Conservation (phyloP, 2,329 filamentous ascomycete genomes). For the Leptographium lundbergii region DNA sequence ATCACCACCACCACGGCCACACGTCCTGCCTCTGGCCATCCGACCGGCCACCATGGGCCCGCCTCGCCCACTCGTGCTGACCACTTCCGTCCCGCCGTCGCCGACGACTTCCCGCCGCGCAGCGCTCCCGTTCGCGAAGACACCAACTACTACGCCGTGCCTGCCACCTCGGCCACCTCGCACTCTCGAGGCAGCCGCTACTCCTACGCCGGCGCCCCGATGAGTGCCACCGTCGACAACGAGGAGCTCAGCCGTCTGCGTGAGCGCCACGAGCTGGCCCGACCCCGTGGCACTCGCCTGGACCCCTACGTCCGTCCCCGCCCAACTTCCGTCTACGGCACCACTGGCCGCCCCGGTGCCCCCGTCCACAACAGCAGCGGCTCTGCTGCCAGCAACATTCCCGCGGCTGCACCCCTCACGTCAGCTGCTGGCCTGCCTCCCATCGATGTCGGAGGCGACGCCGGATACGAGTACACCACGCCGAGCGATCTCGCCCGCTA, state of each 20-base stretch:
- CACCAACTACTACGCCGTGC: constrained; percentile 38
- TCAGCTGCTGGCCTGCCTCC: constrained; percentile 1
- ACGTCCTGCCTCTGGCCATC: constrained; percentile 10
- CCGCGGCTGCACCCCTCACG: background rate
- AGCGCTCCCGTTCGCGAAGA: constrained; percentile 37
- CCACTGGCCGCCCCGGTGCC: constrained; percentile 20
- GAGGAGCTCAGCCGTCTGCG: constrained; percentile 38
- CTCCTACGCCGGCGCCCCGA: constrained; percentile 19
- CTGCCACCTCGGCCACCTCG: constrained; percentile 37
- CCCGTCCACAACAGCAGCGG: background rate
- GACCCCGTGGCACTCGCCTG: constrained; percentile 22
- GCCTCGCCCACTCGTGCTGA: constrained; percentile 25
- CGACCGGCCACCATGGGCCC: background rate
- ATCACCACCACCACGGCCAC: constrained; percentile 38
- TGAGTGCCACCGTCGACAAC: constrained; percentile 24
- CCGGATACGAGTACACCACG: constrained; percentile 50
- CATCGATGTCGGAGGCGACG: constrained; percentile 41
- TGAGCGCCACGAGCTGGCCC: constrained; percentile 31
- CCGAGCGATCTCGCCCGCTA: constrained; percentile 49
- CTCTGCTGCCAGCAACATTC: constrained; percentile 12
- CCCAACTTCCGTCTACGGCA: constrained; percentile 32
- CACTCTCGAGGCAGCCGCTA: constrained; percentile 33
- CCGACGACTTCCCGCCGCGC: constrained; percentile 35
- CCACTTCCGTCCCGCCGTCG: constrained; percentile 17
- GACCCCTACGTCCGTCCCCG: constrained; percentile 27